Evolutionary conservation across 2,329 filamentous ascomycete species (phyloP).

Genomic region (Chrysosporium keratinophilum): DNA sequence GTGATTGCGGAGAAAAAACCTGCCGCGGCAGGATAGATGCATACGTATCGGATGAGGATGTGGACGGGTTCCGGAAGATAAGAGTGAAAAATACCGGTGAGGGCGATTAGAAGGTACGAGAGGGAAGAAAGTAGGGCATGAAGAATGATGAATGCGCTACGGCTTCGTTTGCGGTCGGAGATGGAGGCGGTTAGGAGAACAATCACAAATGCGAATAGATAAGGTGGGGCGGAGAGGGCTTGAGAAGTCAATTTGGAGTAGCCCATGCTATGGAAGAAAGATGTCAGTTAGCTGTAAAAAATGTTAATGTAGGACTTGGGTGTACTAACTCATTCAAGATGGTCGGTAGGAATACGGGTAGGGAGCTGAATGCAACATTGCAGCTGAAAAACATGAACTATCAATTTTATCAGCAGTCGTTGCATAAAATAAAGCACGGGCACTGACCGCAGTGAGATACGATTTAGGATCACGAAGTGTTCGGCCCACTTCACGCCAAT

Average conservation of each 20-base stretch:
- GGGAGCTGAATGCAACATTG: conserved; percentile 78
- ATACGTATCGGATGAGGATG: conserved; percentile 52
- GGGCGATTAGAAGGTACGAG: conserved; percentile 50
- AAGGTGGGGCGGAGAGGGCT: conserved; percentile 70
- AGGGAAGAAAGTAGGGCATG: conserved; percentile 62
- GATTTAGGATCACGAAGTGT: conserved; percentile 56
- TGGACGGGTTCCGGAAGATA: conserved; percentile 26
- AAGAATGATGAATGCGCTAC: conserved; percentile 56
- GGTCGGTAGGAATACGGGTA: conserved; percentile 78
- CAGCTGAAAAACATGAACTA: conserved; percentile 71
- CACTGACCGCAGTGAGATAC: conserved; percentile 58
- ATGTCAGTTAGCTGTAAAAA: conserved; percentile 13
- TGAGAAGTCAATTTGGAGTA: conserved; percentile 59
- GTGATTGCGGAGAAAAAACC: conserved; percentile 81
- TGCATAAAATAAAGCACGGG: not conserved
- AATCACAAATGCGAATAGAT: conserved; percentile 60
- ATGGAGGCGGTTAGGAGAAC: conserved; percentile 62
- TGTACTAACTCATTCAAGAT: conserved; percentile 53
- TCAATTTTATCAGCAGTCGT: conserved; percentile 1
- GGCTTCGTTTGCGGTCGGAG: conserved; percentile 56
- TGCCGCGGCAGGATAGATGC: conserved; percentile 64
- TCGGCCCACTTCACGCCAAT: conserved; percentile 47
- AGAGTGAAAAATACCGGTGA: conserved; percentile 38
- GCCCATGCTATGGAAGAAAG: conserved; percentile 47
- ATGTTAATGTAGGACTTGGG: not conserved